Percentiles rank a stretch among this genome's conserved stretches.
Conservation (phyloP, 2,329 filamentous ascomycete genomes). For the Amylocarpus encephaloides region DNA sequence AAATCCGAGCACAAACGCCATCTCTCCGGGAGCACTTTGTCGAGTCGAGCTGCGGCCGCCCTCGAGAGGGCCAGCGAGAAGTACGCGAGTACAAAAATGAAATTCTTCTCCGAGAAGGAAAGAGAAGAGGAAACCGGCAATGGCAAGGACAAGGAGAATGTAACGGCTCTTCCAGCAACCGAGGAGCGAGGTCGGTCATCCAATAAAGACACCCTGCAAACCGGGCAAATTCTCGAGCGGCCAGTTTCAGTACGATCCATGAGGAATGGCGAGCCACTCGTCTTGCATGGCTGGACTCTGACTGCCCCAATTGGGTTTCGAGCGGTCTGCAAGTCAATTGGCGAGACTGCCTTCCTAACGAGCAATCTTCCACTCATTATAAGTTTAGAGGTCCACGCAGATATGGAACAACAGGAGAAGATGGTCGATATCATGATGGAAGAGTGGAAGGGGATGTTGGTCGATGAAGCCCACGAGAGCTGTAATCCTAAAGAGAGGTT, state of each 20-base stretch:
- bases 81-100: conserved; percentile 21
- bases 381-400: conserved; percentile 85
- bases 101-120: conserved; percentile 13
- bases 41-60: conserved; percentile 26
- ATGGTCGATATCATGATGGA: conserved; percentile 95
- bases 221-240: conserved; percentile 22
- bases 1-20: conserved; percentile 39
- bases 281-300: conserved; percentile 80
- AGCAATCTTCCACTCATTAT: conserved; percentile 81
- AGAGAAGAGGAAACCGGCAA: not conserved
- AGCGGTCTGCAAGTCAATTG: conserved; percentile 75
- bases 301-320: conserved; percentile 83
- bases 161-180: conserved; percentile 7
- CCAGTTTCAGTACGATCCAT: conserved; percentile 23
- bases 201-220: conserved; percentile 12
- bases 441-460: conserved; percentile 70
- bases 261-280: conserved; percentile 59
- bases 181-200: conserved; percentile 16
- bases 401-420: conserved; percentile 73
- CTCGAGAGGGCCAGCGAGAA: conserved; percentile 28
- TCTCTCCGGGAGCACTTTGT: conserved; percentile 29
- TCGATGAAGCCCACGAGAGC: conserved; percentile 49
- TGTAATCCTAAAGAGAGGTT: conserved; percentile 46
- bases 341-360: conserved; percentile 68
- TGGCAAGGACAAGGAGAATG: conserved; percentile 8